Percentiles rank a stretch among this genome's conserved stretches.
phyloP scores from a whole-genome alignment of 805 yeast genomes.

The Candida mattraensis region DNA sequence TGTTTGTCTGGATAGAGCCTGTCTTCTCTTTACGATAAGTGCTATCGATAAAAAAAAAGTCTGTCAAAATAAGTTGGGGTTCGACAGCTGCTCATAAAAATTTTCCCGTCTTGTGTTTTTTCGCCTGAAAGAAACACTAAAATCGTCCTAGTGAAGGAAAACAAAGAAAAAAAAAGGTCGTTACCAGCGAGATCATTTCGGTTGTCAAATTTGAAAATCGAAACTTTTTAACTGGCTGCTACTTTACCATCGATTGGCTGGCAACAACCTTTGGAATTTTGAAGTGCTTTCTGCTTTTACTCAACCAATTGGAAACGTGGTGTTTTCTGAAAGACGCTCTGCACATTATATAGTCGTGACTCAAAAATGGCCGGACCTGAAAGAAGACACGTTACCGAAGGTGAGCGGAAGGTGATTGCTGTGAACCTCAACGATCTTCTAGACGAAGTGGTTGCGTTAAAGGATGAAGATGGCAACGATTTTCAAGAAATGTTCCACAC shows the following conservation, averaged over 20 bases:
- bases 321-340: too few relatives aligned
- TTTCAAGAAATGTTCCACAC: slow-evolving; percentile 53
- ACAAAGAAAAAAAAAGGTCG: too few relatives aligned
- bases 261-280: neutral
- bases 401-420: slow-evolving; percentile 23
- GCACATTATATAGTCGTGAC: too few relatives aligned
- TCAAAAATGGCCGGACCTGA: slow-evolving; percentile 12
- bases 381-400: slow-evolving; percentile 13
- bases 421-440: slow-evolving; percentile 15
- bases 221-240: too few relatives aligned
- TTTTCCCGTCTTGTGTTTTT: slow-evolving; percentile 4
- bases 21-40: too few relatives aligned
- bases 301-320: slow-evolving; percentile 6
- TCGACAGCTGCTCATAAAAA: too few relatives aligned
- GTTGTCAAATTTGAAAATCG: too few relatives aligned
- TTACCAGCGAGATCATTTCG: too few relatives aligned
- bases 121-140: neutral
- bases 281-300: neutral
- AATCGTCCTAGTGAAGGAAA: too few relatives aligned
- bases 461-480: slow-evolving; percentile 28
- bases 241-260: too few relatives aligned
- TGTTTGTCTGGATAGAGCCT: too few relatives aligned
- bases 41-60: slow-evolving; percentile 3
- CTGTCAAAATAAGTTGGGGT: slow-evolving; percentile 12
- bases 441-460: slow-evolving; percentile 25